Conservation (phyloP, 2,329 filamentous ascomycete species). For the Metarhizium robertsii region DNA sequence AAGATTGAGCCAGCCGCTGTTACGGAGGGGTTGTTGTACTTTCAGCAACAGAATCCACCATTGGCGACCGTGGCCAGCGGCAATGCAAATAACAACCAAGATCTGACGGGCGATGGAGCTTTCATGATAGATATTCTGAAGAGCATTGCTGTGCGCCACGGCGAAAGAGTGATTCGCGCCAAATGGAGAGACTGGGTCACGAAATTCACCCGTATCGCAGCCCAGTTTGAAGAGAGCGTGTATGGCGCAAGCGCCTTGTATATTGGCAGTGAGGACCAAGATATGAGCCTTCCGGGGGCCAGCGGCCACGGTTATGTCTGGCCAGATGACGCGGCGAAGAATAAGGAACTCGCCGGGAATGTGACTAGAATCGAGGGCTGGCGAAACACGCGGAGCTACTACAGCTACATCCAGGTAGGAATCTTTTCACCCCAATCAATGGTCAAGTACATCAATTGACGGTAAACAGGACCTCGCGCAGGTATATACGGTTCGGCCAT, state of each 20-base stretch:
- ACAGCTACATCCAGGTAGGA: constrained; percentile 77
- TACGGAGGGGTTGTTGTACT: constrained; percentile 79
- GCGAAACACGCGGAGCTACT: constrained; percentile 92
- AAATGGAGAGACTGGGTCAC: constrained; percentile 95
- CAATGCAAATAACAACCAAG: constrained; percentile 35
- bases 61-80: constrained; percentile 41
- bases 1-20: constrained; percentile 71
- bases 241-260: constrained; percentile 88
- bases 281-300: constrained; percentile 46
- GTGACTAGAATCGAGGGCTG: constrained; percentile 92
- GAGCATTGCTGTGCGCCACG: constrained; percentile 77
- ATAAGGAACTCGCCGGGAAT: constrained; percentile 82
- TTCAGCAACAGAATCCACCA: constrained; percentile 67
- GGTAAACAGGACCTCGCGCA: constrained; percentile 50
- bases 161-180: constrained; percentile 79
- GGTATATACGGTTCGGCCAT: constrained; percentile 53
- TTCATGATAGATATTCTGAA: constrained; percentile 84
- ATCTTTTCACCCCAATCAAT: not conserved
- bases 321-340: constrained; percentile 71
- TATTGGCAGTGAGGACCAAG: constrained; percentile 67
- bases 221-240: constrained; percentile 90
- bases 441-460: not conserved
- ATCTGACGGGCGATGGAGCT: constrained; percentile 74
- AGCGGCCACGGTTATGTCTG: constrained; percentile 92
- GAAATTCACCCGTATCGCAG: constrained; percentile 85